Conservation (phyloP, 495 filamentous ascomycete genomes). For the Gamarada debralockiae region DNA sequence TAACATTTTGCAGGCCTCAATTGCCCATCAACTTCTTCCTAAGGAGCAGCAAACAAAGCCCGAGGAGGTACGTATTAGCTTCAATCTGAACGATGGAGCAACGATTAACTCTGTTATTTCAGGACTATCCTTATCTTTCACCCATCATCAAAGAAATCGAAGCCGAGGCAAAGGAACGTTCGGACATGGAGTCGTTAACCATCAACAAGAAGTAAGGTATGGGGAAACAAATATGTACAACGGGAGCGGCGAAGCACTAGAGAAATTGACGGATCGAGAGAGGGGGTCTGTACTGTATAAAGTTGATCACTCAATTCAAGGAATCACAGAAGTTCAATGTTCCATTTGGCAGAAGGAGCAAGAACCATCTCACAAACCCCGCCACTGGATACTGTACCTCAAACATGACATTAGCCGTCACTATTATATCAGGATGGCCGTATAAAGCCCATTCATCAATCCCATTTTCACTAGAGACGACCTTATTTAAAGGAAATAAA, state of each 20-base stretch:
- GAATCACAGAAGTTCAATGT: neutral
- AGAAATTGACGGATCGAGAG: neutral
- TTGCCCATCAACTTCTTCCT: conserved; percentile 75
- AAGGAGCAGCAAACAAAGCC: conserved; percentile 69
- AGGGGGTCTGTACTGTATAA: conserved; percentile 7
- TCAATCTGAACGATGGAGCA: neutral
- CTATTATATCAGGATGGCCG: too few species aligned
- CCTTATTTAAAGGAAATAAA: conserved; percentile 13
- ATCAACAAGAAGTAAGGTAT: conserved; percentile 41
- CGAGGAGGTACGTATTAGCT: conserved; percentile 53
- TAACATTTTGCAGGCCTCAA: conserved; percentile 56
- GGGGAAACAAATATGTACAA: conserved; percentile 1
- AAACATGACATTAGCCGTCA: too few species aligned
- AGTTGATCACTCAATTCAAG: conserved; percentile 14
- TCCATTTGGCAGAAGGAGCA: neutral
- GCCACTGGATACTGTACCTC: too few species aligned
- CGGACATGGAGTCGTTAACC: conserved; percentile 77
- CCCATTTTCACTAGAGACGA: neutral
- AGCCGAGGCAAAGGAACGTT: conserved; percentile 75
- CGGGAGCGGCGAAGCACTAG: neutral
- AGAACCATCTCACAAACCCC: too few species aligned
- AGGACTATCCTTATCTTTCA: conserved; percentile 77
- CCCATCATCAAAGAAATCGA: conserved; percentile 81
- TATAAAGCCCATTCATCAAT: neutral
- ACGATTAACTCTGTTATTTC: conserved; percentile 10